These are phyloP conservation scores for Pseudoneurospora amorphoporcata DNA, from an alignment of 495 filamentous ascomycete genomes.

Conservation along the genomic window DNA sequence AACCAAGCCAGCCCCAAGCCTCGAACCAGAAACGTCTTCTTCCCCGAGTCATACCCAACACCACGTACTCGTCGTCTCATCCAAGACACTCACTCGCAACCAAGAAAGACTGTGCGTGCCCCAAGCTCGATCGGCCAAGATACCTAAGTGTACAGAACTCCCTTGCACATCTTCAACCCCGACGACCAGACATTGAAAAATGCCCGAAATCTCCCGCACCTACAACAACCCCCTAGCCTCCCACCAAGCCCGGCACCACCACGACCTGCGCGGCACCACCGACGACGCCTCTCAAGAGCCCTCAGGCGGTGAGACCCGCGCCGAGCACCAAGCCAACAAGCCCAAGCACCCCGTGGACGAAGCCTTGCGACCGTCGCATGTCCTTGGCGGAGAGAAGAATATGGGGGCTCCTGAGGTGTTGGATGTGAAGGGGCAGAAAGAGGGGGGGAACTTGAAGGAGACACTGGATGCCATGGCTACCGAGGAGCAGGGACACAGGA, in stretches of 20 bases:
- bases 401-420: neutral
- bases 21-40: neutral
- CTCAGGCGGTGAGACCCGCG: neutral
- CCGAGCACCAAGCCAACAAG: neutral
- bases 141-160: no score
- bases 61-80: neutral
- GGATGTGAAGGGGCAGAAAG: neutral
- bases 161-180: neutral
- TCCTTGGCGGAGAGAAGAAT: constrained; percentile 1
- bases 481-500: neutral
- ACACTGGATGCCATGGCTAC: neutral
- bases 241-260: neutral
- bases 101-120: neutral
- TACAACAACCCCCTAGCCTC: constrained; percentile 1
- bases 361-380: neutral
- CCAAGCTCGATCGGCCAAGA: no score
- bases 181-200: neutral
- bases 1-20: no score
- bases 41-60: neutral
- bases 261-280: constrained; percentile 2
- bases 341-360: constrained; percentile 3
- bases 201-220: constrained; percentile 1
- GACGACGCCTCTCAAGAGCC: neutral
- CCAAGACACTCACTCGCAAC: neutral
- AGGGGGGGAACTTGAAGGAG: neutral